Evolutionary conservation across 192 early-diverging fungal genomes (phyloP), one percentile per base, ranked within the genome.

Genomic region (Funneliformis geosporum): DNA sequence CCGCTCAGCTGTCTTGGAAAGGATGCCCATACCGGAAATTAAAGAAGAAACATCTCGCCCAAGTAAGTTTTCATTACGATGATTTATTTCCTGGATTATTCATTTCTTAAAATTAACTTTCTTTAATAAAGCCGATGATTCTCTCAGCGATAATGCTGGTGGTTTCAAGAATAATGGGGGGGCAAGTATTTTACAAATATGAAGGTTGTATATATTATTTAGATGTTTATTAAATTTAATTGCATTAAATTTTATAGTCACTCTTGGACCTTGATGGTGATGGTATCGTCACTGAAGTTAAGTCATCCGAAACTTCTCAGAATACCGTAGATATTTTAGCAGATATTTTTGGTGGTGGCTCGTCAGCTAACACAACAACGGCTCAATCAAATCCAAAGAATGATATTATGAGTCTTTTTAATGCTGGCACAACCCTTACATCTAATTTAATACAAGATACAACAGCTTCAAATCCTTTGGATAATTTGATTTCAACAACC

Each of bases 11-110:
- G 89, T 96, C n/a, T 81, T 99, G 46, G 98, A 99, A 76, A 89
- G 95, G 60, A 97, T 99, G 93, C 97, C 98, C 1, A 91, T 95
- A 21, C 92, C 93, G 46, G 92, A 95, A 83, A 86, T 81, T 67
- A 86, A 86, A 60, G 85, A 86, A 68, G 83, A 83, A 21, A 38
- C 25, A 9, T 38, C n/a, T 79, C 65, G 65, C 3, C 66, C 50
- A 79, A 70, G 67, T 79, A 79, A 70, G 68, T 60, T 39, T 60
- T 65, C 33, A 42, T 76, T 65, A 64, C 64, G 9, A 60, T 11
- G 1, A 60, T 60, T 33, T 3, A n/a, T 43, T 28, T n/a, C 33
- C 33, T 33, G 33, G 33, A 33, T 33, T 39, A 40, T 8, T n/a
- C 6, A 75, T 39, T 61, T 60, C 60, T 60, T 25, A 18, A n/a